Evolutionary conservation across 495 filamentous ascomycete species (phyloP).

Genomic region (Daldinia decipiens): DNA sequence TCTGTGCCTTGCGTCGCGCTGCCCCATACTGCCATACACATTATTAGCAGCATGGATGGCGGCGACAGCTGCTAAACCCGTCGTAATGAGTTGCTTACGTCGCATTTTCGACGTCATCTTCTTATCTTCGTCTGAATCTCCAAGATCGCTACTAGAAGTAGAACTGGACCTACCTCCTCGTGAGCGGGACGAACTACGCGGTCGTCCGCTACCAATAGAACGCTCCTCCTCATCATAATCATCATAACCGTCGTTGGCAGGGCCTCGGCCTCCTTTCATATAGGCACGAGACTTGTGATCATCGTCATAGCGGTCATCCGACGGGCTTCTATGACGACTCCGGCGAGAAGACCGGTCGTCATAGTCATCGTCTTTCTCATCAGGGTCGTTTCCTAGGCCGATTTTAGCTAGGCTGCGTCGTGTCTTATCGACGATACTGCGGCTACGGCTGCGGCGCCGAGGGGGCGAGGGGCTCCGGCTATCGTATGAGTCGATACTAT

Average conservation of each 20-base stretch:
- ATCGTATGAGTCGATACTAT: slow-evolving; percentile 61
- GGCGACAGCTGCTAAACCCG: slow-evolving; percentile 84
- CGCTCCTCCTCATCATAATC: slow-evolving; percentile 65
- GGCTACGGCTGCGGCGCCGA: slow-evolving; percentile 59
- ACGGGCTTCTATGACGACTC: slow-evolving; percentile 46
- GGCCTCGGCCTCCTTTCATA: slow-evolving; percentile 57
- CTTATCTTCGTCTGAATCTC: slow-evolving; percentile 81
- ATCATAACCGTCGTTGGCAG: slow-evolving; percentile 42
- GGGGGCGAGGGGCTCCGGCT: slow-evolving; percentile 54
- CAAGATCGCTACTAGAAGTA: slow-evolving; percentile 69
- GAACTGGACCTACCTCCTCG: slow-evolving; percentile 56
- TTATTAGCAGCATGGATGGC: slow-evolving; percentile 89
- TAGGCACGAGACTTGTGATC: slow-evolving; percentile 62
- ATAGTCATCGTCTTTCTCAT: slow-evolving; percentile 55
- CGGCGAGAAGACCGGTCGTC: slow-evolving; percentile 46
- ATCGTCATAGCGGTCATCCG: slow-evolving; percentile 59
- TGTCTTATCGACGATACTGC: slow-evolving; percentile 58
- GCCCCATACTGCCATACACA: slow-evolving; percentile 79
- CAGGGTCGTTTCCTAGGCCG: slow-evolving; percentile 58
- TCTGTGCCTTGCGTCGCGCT: slow-evolving; percentile 73
- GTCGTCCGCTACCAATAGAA: slow-evolving; percentile 52
- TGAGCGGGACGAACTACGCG: slow-evolving; percentile 49
- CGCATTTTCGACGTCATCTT: slow-evolving; percentile 78
- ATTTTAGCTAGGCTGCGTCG: slow-evolving; percentile 58
- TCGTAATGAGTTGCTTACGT: slow-evolving; percentile 84